These are phyloP conservation scores for Porogramme epimiltina DNA, from an alignment of 1,284 basidiomycete genomes.

Conservation along the genomic window DNA sequence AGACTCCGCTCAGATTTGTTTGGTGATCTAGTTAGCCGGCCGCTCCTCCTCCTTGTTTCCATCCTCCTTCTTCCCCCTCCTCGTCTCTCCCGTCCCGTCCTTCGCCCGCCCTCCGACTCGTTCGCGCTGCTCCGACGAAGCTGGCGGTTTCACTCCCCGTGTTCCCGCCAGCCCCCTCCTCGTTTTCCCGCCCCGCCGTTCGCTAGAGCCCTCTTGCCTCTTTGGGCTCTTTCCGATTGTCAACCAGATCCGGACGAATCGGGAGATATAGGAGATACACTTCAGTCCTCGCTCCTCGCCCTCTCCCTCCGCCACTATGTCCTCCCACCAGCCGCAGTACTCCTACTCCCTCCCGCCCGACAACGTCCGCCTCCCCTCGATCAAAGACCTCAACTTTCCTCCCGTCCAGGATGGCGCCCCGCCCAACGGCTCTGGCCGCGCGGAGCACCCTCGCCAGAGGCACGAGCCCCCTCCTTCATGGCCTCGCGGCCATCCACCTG, in stretches of 20 bases:
- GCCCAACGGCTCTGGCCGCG: conserved; percentile 15
- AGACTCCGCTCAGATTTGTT: conserved; percentile 30
- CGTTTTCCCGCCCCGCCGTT: conserved; percentile 1
- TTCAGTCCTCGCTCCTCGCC: conserved; percentile 15
- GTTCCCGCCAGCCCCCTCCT: background rate
- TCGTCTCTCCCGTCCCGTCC: conserved; percentile 14
- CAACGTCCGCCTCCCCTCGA: conserved; percentile 60
- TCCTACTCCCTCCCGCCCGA: conserved; percentile 31
- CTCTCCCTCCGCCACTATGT: conserved; percentile 29
- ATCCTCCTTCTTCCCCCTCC: conserved; percentile 25
- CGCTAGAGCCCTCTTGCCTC: background rate
- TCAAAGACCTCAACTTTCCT: conserved; percentile 66
- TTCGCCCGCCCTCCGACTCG: conserved; percentile 2
- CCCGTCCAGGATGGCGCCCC: conserved; percentile 33
- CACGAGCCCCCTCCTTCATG: conserved; percentile 28
- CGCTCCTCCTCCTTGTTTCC: conserved; percentile 26
- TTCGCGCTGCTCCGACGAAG: background rate
- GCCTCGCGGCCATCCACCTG: conserved; percentile 20
- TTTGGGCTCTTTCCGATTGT: conserved; percentile 21
- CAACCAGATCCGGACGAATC: conserved; percentile 30
- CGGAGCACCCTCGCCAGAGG: conserved; percentile 22
- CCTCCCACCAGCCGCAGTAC: conserved; percentile 33
- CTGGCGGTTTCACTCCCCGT: background rate
- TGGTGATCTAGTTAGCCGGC: conserved; percentile 29
- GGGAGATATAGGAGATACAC: conserved; percentile 31